Percentiles rank a stretch among this genome's conserved stretches.
phyloP scores from a whole-genome alignment of 2,329 filamentous ascomycete genomes.

The Fusarium globosum region DNA sequence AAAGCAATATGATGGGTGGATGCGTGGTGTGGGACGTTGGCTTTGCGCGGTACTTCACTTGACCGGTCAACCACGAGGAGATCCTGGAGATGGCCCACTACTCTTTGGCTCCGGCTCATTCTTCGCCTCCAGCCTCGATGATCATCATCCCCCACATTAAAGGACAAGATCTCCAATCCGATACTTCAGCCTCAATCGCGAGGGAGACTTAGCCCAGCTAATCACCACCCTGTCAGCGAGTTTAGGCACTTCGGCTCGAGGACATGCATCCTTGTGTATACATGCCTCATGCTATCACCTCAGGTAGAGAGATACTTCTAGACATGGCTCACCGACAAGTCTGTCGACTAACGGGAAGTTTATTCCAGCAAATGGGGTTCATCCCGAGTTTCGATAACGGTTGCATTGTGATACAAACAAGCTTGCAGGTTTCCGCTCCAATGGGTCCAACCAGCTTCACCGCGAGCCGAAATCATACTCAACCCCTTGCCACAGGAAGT shows the following conservation, averaged over 20 bases:
- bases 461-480: conserved; percentile 21
- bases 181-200: conserved; percentile 41
- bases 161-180: conserved; percentile 26
- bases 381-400: conserved; percentile 36
- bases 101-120: conserved; percentile 15
- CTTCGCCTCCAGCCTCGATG: conserved; percentile 21
- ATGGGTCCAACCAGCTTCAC: conserved; percentile 21
- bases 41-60: conserved; percentile 28
- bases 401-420: conserved; percentile 35
- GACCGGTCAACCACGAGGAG: conserved; percentile 33
- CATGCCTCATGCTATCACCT: conserved; percentile 7
- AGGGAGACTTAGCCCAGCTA: conserved; percentile 5
- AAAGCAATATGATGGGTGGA: conserved; percentile 34
- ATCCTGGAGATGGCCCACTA: conserved; percentile 39
- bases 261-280: conserved; percentile 21
- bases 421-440: conserved; percentile 34
- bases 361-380: conserved; percentile 41
- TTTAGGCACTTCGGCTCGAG: conserved; percentile 12
- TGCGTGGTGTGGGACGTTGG: conserved; percentile 39
- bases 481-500: conserved; percentile 18
- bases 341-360: conserved; percentile 18
- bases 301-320: conserved; percentile 9
- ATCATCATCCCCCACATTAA: conserved; percentile 45
- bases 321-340: conserved; percentile 27
- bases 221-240: conserved; percentile 4